A percentile compares a stretch with the other conserved stretches of the same genome.
These are phyloP conservation scores for Termitomyces sp. DNA, from an alignment of 768 basidiomycete genomes.

Conservation along the genomic window DNA sequence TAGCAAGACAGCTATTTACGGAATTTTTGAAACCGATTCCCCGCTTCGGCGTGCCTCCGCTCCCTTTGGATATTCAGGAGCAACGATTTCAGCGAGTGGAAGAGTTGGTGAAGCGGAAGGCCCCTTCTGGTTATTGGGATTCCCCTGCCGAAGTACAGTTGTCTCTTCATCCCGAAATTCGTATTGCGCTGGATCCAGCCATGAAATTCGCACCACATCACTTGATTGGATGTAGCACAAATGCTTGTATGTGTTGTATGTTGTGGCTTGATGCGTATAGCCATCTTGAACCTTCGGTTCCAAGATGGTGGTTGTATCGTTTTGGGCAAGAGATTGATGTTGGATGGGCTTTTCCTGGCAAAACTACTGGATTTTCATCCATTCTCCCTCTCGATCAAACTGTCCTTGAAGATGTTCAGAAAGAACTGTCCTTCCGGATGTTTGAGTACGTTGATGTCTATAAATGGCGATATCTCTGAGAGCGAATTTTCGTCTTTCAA, in stretches of 20 bases:
- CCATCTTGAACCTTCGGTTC: background rate
- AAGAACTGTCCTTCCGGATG: background rate
- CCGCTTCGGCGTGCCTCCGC: background rate
- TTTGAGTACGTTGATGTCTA: background rate
- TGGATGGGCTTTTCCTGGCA: background rate
- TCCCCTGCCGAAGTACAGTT: background rate
- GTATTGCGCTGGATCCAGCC: background rate
- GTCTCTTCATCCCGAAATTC: background rate
- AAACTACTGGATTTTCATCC: background rate
- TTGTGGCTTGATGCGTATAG: background rate
- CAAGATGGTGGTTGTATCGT: background rate
- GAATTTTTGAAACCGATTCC: background rate
- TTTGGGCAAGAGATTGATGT: background rate
- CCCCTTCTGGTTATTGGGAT: background rate
- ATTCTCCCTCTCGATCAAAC: background rate
- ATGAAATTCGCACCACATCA: background rate
- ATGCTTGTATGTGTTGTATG: background rate
- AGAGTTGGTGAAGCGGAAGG: background rate
- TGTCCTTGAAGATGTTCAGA: background rate
- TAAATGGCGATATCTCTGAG: background rate
- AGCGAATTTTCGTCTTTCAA: background rate
- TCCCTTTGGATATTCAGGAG: background rate
- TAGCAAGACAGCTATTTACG: background rate
- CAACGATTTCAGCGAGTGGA: background rate
- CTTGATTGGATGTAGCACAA: background rate